These are phyloP conservation scores for Xylariales sp. DNA, from an alignment of 2,329 filamentous ascomycete genomes.

Conservation along the genomic window DNA sequence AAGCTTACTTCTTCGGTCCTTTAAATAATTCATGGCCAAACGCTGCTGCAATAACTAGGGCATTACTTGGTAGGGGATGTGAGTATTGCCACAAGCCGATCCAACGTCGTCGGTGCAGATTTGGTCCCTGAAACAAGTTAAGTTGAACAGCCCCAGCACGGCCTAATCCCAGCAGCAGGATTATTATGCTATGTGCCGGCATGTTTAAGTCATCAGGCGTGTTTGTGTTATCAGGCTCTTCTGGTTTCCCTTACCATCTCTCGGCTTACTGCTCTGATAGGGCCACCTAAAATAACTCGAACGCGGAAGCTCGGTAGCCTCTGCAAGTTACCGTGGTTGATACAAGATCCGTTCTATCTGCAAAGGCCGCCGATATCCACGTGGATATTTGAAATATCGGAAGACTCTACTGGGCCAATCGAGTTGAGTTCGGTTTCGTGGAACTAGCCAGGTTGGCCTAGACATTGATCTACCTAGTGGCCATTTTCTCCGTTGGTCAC, in stretches of 20 bases:
- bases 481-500: not conserved
- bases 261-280: constrained; percentile 36
- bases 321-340: constrained; percentile 37
- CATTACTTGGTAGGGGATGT: constrained; percentile 23
- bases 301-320: constrained; percentile 36
- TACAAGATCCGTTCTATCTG: constrained; percentile 36
- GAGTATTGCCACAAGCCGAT: constrained; percentile 33
- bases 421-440: constrained; percentile 17
- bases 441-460: constrained; percentile 25
- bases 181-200: constrained; percentile 39
- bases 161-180: constrained; percentile 36
- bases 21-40: constrained; percentile 39
- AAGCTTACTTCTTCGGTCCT: constrained; percentile 31
- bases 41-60: constrained; percentile 22
- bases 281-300: constrained; percentile 39
- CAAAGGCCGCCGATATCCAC: constrained; percentile 33
- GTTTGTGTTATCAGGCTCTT: constrained; percentile 31
- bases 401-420: constrained; percentile 29
- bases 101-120: constrained; percentile 29
- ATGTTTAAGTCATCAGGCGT: constrained; percentile 34
- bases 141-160: constrained; percentile 36
- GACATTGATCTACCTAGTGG: constrained; percentile 24
- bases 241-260: constrained; percentile 15
- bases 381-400: constrained; percentile 37
- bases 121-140: constrained; percentile 38